Evolutionary conservation across 2,329 filamentous ascomycete genomes (phyloP), one percentile per base, ranked within the genome.

Genomic region (Colletotrichum sp.): DNA sequence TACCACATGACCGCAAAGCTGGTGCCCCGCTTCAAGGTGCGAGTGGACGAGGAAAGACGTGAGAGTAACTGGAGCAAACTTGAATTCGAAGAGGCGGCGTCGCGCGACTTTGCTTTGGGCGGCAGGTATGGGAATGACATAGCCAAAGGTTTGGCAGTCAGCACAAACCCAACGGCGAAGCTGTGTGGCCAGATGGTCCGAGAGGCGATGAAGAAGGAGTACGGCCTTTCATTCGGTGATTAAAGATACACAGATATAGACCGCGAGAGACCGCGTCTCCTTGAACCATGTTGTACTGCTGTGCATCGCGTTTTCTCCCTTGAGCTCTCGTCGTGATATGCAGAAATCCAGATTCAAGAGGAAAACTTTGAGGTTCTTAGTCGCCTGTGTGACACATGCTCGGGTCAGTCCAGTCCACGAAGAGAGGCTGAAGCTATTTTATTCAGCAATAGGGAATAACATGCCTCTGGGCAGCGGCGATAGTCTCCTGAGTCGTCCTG

Each of bases 161-260:
- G 88, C 81, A 90, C 90, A 32, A 94, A 94, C 81, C 92, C 92
- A 28, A 93, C 91, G 18, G 92, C 92, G 4, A 94, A 94, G 84
- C 84, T 94, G 58, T 94, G 92, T 80, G 92, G 92, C 3, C 88
- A 92, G 79, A 94, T 94, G 81, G 92, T 94, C 48, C 88, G 90
- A 65, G 91, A 93, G 83, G 92, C 92, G 64, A 92, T 94, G 91
- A 92, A 89, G 85, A 92, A 91, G 82, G 92, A 94, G 81, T 93
- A 92, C 78, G 90, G 90, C 1, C 85, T 87, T n/a, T 85, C 84
- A 12, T 89, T 87, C 80, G 85, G 85, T 34, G 80, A 75, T 67
- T 77, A 69, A 69, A 48, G 32, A 63, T 43, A 28, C 43, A 68
- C 16, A 36, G n/a, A 21, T 30, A 36, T 64, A 26, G 28, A 21